Conservation (phyloP, 1,284 basidiomycete genomes). For the Golubevia pallescens region DNA sequence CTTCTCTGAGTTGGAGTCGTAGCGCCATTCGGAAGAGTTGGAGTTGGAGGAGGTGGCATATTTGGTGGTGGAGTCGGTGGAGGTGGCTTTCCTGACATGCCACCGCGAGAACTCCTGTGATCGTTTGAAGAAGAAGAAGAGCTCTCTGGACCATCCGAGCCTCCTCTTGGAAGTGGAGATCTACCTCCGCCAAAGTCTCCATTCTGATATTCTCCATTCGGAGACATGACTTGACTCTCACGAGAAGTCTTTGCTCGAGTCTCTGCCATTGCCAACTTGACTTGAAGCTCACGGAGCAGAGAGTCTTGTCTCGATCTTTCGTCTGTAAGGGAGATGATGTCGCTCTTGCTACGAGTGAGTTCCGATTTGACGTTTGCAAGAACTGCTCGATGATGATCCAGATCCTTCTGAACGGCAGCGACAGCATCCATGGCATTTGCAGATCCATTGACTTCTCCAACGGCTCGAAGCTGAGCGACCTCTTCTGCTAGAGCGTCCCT, state of each 20-base stretch:
- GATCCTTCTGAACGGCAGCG: constrained; percentile 21
- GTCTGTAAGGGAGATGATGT: constrained; percentile 33
- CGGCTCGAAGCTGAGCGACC: constrained; percentile 21
- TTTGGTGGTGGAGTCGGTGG: constrained; percentile 86
- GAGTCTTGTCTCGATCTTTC: constrained; percentile 35
- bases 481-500: constrained; percentile 38
- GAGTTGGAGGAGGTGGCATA: constrained; percentile 75
- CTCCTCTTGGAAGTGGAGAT: too few relatives aligned
- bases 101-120: neutral
- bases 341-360: constrained; percentile 37
- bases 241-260: constrained; percentile 31
- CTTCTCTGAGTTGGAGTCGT: constrained; percentile 16
- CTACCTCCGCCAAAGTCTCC: too few relatives aligned
- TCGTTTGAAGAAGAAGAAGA: neutral
- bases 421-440: neutral
- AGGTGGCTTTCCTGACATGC: constrained; percentile 74
- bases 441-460: constrained; percentile 12
- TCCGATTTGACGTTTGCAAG: constrained; percentile 39
- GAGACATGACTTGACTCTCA: constrained; percentile 2
- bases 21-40: constrained; percentile 9
- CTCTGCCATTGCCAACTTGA: constrained; percentile 34
- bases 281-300: constrained; percentile 31
- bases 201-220: constrained; percentile 15
- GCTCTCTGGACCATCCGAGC: neutral
- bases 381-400: constrained; percentile 33